Conservation (phyloP, 345 rosid genomes). For the Combretum micranthum region DNA sequence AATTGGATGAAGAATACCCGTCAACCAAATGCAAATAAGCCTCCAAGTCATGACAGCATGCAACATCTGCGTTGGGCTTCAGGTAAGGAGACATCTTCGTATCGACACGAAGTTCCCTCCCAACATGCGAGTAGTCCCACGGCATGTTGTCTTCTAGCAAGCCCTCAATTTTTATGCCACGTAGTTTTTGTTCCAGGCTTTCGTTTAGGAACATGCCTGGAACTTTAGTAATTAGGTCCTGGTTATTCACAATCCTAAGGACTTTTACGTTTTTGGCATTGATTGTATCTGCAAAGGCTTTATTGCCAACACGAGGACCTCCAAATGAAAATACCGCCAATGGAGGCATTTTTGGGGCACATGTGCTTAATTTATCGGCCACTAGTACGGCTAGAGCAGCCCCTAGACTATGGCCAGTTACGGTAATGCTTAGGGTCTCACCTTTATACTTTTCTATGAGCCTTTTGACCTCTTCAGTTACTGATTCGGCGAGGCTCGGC, state of each 20-base stretch:
- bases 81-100: constrained; percentile 68
- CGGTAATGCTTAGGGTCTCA: constrained; percentile 69
- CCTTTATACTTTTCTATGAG: constrained; percentile 49
- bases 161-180: constrained; percentile 20
- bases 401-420: constrained; percentile 92
- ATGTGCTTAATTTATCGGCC: constrained; percentile 56
- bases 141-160: constrained; percentile 35
- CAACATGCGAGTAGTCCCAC: constrained; percentile 64
- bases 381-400: constrained; percentile 80
- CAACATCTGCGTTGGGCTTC: constrained; percentile 52
- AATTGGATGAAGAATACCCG: constrained; percentile 61
- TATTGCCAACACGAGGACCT: constrained; percentile 82
- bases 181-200: constrained; percentile 22
- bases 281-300: constrained; percentile 37
- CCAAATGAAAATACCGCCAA: constrained; percentile 87
- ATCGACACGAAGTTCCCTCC: constrained; percentile 56
- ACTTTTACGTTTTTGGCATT: constrained; percentile 54
- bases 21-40: constrained; percentile 83
- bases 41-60: constrained; percentile 83
- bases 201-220: constrained; percentile 53
- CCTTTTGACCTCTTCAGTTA: constrained; percentile 43
- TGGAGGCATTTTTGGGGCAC: constrained; percentile 36
- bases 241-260: constrained; percentile 68
- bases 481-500: constrained; percentile 51
- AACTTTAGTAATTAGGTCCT: constrained; percentile 73